Base-by-base conservation (phyloP, 2,329 filamentous ascomycete genomes). In the Tolypocladium tropicale region DNA sequence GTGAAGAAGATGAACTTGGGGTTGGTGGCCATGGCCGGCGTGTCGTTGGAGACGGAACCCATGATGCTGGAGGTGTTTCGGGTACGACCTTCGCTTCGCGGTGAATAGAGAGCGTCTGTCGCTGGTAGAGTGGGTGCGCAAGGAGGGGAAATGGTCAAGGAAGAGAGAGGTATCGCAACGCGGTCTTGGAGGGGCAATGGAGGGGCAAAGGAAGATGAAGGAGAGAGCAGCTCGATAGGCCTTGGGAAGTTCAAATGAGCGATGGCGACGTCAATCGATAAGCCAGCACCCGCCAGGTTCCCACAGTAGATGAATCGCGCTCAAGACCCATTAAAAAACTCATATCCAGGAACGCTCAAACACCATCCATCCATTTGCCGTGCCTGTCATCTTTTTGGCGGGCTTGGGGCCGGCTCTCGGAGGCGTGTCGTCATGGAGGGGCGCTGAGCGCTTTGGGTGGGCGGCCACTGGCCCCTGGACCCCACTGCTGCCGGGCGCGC, bases 1-100 rank as follows among this genome's bases (percentile, higher is more conserved):
- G 92, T 96, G 78, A 97, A 97, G 82, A 99, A 96, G 78, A 99
- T 92, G 77, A 90, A 89, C 74, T 90, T 88, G 53, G 92, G 92
- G 70, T 88, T 84, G 57, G 78, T 84, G 65, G 76, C 76, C 70
- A 86, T 74, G 49, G 83, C 83, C 56, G 82, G 82, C 30, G 82
- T 79, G 52, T 75, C 70, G 56, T 65, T 68, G 48, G 65, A 59
- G 30, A 68, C 59, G 55, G 75, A 75, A 55, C 74, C 74, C 76
- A 79, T 78, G 54, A 57, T 72, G 46, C 18, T 2, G 28, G 28
- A 21, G 18, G 28, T 49, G 18, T 32, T 6, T 11, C 18, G 46
- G 11, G 18, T 21, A 32, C 3, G 3, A 4, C 2, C 2, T 25
- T 12, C 25, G 4, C n/a, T 23, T 25, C n/a, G 39, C 1, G 1